These are phyloP conservation scores for Dendrobium chrysotoxum DNA, from an alignment of 106 monocot species.

Conservation along the genomic window DNA sequence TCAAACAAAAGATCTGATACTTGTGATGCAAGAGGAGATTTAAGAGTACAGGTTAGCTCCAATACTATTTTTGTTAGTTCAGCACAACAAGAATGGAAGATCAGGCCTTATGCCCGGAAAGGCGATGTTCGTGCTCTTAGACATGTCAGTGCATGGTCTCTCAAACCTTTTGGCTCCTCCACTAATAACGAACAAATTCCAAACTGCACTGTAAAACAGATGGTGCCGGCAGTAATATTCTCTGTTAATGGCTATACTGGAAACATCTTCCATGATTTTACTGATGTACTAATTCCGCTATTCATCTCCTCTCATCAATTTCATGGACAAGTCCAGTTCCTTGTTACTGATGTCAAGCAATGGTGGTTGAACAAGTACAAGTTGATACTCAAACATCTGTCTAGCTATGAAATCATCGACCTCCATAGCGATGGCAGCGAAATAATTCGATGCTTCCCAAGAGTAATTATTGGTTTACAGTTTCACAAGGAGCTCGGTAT, in stretches of 20 bases:
- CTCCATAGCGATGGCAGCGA: constrained; percentile 7
- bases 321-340: constrained; percentile 44
- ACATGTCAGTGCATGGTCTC: constrained; percentile 25
- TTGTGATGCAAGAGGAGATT: constrained; percentile 37
- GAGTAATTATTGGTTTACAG: constrained; percentile 27
- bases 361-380: constrained; percentile 54
- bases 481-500: constrained; percentile 64
- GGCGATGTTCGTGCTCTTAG: constrained; percentile 11
- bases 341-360: constrained; percentile 27
- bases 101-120: constrained; percentile 48
- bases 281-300: constrained; percentile 53
- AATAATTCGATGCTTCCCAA: constrained; percentile 38
- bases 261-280: constrained; percentile 74
- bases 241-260: constrained; percentile 57
- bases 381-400: constrained; percentile 37
- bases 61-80: constrained; percentile 5
- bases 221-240: constrained; percentile 40
- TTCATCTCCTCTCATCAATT: constrained; percentile 40
- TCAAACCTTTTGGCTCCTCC: constrained; percentile 7
- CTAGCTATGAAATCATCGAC: constrained; percentile 42
- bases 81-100: constrained; percentile 15
- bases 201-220: constrained; percentile 30
- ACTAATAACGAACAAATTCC: background rate
- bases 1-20: constrained; percentile 26
- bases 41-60: constrained; percentile 24